Base-by-base conservation (phyloP, 257 asterid species). In the Lycium ferocissimum region DNA sequence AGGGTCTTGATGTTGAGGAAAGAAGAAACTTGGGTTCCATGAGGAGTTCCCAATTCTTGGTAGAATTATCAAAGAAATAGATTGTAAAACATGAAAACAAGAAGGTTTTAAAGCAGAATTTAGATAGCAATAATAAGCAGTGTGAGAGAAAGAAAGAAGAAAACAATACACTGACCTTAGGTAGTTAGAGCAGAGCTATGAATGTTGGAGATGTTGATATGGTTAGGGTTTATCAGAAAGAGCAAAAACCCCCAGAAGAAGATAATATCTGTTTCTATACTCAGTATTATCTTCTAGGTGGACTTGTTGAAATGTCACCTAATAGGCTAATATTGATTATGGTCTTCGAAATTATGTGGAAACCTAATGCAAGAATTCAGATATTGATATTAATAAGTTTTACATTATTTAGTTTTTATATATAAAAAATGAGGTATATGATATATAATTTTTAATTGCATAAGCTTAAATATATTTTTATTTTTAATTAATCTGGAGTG, bases 1-100 rank as follows among this genome's bases (percentile, higher is more conserved):
- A 89, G 81, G 89, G 43, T 86, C 88, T 94, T 40, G 89, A 89
- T n/a, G 95, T 82, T 6, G 95, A 82, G 51, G 91, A 89, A 78
- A 89, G 83, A 85, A 93, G 85, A 51, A 92, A 86, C 66, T 88
- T 89, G 83, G 94, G 90, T 80, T 94, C 97, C 98, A 96, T 93
- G 9, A n/a, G 85, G 61, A n/a, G 33, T 67, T 67, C 80, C 63
- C 76, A 72, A 80, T 71, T 88, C 73, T 79, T 79, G 57, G 2
- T 49, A 53, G 70, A 75, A 85, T 76, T 51, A 88, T 80, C 26
- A 62, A 57, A 72, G n/a, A 57, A 83, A 80, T 7, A 58, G 69
- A 85, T 85, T 69, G 83, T 14, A 85, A 83, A 53, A 79, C 57
- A 83, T 45, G 82, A 53, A 78, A 88, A 38, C 59, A 79, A 59